Base-by-base conservation (phyloP, 2,329 filamentous ascomycete species). In the Neofusicoccum kwambonambiense region DNA sequence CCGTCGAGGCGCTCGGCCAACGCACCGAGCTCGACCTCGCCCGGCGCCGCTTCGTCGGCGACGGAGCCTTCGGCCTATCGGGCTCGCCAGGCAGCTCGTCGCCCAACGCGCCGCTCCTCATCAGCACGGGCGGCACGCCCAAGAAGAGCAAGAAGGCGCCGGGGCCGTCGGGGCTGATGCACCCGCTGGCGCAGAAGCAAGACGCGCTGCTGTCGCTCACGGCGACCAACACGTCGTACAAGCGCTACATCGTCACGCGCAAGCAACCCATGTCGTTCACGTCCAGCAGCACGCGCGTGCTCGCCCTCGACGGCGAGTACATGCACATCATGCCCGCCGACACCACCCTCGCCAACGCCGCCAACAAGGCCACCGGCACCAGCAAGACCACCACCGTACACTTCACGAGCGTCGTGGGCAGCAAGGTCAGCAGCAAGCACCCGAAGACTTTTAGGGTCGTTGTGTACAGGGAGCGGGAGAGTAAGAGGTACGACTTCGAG, bases 401-500 rank as follows among this genome's bases (percentile, higher is more conserved):
- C 71, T 93, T 94, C 74, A 90, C 87, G 71, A 90, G 90, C 64
- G 90, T 95, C 5, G 86, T 96, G 15, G 91, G 91, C 2, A 92
- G 90, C 74, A 94, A 93, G 75, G 89, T 93, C 54, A 89, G 88
- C 62, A 84, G 90, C 71, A 90, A 91, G 72, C 91, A 94, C 74
- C 90, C 91, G 1, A 90, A 88, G 64, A 90, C 92, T 73, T 91
- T 95, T 75, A 89, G 93, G 77, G 89, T 92, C 27, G 82, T 92
- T 62, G 89, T 94, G 22, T 93, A 90, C 76, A 89, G 88, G 74
- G 87, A 89, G 56, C 86, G 87, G 1, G 91, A 93, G 78, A 89
- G 85, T 67, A 94, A 94, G 79, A 80, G 91, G 66, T 95, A 95
- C 76, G 91, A 95, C 69, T 95, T 95, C 74, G 91, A 94, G 77